phyloP scores from a whole-genome alignment of 1,284 basidiomycete genomes.

The Cryptococcus maquisensis region DNA sequence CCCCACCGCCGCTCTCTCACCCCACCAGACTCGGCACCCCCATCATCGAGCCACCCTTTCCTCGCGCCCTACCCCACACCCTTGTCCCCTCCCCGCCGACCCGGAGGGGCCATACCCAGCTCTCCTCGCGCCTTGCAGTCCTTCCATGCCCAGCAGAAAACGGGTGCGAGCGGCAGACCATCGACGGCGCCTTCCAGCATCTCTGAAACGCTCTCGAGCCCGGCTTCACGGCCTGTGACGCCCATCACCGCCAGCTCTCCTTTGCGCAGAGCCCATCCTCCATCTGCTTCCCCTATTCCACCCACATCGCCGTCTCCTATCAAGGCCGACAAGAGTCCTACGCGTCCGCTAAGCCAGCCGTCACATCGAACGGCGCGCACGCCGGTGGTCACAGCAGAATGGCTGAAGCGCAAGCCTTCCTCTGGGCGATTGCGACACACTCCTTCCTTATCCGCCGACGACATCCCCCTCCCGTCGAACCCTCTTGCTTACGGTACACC shows the following conservation, averaged over 20 bases:
- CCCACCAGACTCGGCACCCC: constrained; percentile 10
- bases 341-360: not conserved
- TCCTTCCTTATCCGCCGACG: constrained; percentile 6
- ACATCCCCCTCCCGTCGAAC: not conserved
- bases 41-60: not conserved
- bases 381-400: constrained; percentile 18
- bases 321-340: no score
- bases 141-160: not conserved
- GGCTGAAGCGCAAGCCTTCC: constrained; percentile 24
- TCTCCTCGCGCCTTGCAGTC: constrained; percentile 8
- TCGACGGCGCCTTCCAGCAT: constrained; percentile 11
- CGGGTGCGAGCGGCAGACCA: not conserved
- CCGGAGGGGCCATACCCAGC: constrained; percentile 15
- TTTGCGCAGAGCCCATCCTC: no score
- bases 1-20: constrained; percentile 8
- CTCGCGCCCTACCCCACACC: constrained; percentile 19
- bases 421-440: constrained; percentile 1
- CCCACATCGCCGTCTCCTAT: not conserved
- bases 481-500: not conserved
- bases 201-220: constrained; percentile 9
- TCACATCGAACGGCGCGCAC: not conserved
- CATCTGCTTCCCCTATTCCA: constrained; percentile 1
- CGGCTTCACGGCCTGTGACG: not conserved
- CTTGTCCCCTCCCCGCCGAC: constrained; percentile 25
- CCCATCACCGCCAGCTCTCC: not conserved